Evolutionary conservation across 768 basidiomycete genomes (phyloP).

Genomic region (Thelephora ganbajun): DNA sequence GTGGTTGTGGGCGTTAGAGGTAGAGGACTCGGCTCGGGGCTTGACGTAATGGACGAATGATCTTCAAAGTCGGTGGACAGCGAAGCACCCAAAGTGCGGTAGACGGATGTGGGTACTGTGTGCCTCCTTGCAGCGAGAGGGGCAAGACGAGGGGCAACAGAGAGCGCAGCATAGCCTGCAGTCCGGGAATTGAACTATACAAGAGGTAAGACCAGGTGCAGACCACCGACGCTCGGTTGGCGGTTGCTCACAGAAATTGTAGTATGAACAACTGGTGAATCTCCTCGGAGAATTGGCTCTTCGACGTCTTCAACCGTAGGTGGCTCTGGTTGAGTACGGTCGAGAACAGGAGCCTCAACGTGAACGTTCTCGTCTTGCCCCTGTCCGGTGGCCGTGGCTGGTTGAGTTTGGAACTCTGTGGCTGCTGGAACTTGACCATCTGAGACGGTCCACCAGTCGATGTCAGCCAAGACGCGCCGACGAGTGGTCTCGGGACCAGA

Average conservation of each 20-base stretch:
- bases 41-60: constrained; percentile 14
- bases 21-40: not conserved
- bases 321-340: not conserved
- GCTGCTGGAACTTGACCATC: constrained; percentile 41
- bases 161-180: constrained; percentile 36
- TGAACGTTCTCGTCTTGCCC: not conserved
- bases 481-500: constrained; percentile 50
- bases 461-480: constrained; percentile 70
- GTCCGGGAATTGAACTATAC: constrained; percentile 24
- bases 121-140: constrained; percentile 4
- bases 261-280: not conserved
- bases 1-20: not conserved
- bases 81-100: constrained; percentile 9
- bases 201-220: not conserved
- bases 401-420: not conserved
- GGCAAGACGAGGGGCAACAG: constrained; percentile 41
- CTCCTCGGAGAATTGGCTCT: not conserved
- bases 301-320: not conserved
- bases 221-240: not conserved
- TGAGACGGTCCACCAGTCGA: constrained; percentile 78
- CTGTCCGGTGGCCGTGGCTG: not conserved
- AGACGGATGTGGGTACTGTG: constrained; percentile 5
- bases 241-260: not conserved
- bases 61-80: constrained; percentile 10
- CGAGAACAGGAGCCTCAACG: not conserved